These are phyloP conservation scores for Emergomyces pasteurianus DNA, from an alignment of 2,329 filamentous ascomycete species.

Conservation along the genomic window DNA sequence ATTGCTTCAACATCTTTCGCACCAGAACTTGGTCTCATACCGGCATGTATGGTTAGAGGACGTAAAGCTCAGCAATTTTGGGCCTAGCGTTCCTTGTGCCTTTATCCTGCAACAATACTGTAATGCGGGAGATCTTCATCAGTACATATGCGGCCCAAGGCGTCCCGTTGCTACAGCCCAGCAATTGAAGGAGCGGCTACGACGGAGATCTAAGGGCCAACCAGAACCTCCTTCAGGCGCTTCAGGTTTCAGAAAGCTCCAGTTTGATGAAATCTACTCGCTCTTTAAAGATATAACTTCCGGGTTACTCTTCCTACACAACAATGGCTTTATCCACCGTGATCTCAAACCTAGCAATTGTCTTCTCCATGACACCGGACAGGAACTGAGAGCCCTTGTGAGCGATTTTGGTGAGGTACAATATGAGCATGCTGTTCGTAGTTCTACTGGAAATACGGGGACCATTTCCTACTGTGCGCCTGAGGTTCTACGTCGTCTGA, in stretches of 20 bases:
- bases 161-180: constrained; percentile 58
- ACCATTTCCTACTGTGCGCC: constrained; percentile 97
- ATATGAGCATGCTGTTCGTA: constrained; percentile 64
- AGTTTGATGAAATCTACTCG: constrained; percentile 89
- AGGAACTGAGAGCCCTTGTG: constrained; percentile 67
- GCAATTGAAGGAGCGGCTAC: constrained; percentile 75
- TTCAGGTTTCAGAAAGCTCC: constrained; percentile 43
- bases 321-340: constrained; percentile 86
- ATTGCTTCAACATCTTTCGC: constrained; percentile 77
- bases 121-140: constrained; percentile 81
- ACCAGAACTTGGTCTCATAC: constrained; percentile 92
- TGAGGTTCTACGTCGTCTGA: constrained; percentile 64
- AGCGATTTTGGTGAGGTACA: constrained; percentile 98
- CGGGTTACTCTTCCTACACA: constrained; percentile 78
- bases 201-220: constrained; percentile 69
- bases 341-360: constrained; percentile 97
- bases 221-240: constrained; percentile 49
- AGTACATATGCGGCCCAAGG: constrained; percentile 65
- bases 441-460: constrained; percentile 83
- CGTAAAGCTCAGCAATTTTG: constrained; percentile 69
- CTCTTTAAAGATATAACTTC: constrained; percentile 94
- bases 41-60: constrained; percentile 96
- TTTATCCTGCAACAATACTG: constrained; percentile 98
- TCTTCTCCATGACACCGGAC: constrained; percentile 65
- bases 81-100: constrained; percentile 82